Percentiles rank a stretch among this genome's conserved stretches.
These are phyloP conservation scores for Serendipita sp. DNA, from an alignment of 768 basidiomycete species.

Conservation along the genomic window DNA sequence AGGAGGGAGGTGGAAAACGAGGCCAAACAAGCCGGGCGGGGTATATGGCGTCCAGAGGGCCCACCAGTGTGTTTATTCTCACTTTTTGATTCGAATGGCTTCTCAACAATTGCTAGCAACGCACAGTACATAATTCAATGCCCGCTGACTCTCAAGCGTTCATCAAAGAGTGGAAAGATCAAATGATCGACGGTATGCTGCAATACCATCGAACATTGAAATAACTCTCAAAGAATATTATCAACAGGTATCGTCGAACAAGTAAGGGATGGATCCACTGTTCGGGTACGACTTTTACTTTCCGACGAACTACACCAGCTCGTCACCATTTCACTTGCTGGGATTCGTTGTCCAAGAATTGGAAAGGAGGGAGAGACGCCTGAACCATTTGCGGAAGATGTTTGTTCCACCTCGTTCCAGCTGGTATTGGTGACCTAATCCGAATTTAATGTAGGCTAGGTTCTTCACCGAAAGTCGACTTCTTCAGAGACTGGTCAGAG, in stretches of 20 bases:
- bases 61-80: conserved; percentile 32
- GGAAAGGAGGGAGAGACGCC: conserved; percentile 59
- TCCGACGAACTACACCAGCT: conserved; percentile 83
- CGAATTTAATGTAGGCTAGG: conserved; percentile 41
- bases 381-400: conserved; percentile 83
- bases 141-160: conserved; percentile 79
- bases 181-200: conserved; percentile 59
- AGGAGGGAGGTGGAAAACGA: conserved; percentile 61
- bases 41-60: conserved; percentile 74
- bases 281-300: conserved; percentile 76
- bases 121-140: conserved; percentile 71
- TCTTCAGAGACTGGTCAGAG: conserved; percentile 61
- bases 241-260: conserved; percentile 73
- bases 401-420: conserved; percentile 20
- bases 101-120: conserved; percentile 24
- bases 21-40: conserved; percentile 57
- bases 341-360: conserved; percentile 57
- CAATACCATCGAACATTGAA: neutral
- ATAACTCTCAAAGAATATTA: conserved; percentile 8
- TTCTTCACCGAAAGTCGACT: conserved; percentile 85
- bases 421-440: neutral
- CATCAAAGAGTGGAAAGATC: conserved; percentile 83
- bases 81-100: neutral
- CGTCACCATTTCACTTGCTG: conserved; percentile 69
- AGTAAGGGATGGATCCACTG: conserved; percentile 80